A percentile compares a stretch with the other conserved stretches of the same genome.
phyloP scores from a whole-genome alignment of 208 protist genomes.

The Trypanosoma platydactyli region DNA sequence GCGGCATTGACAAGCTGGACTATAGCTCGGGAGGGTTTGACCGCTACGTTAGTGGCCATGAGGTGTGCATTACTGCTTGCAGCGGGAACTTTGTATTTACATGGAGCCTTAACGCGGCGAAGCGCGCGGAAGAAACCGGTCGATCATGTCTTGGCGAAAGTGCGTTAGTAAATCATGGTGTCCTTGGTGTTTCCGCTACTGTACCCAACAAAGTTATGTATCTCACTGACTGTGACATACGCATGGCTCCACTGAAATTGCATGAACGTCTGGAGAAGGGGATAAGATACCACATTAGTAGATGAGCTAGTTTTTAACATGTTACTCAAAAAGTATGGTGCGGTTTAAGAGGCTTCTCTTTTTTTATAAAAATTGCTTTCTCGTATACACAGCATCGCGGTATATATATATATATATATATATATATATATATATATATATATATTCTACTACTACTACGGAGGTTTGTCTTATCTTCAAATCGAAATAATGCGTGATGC shows the following conservation, averaged over 20 bases:
- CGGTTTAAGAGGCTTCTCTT: too few relatives aligned
- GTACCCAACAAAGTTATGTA: slow-evolving; percentile 23
- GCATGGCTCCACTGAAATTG: slow-evolving; percentile 26
- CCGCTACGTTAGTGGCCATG: slow-evolving; percentile 29
- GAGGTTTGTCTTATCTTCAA: too few relatives aligned
- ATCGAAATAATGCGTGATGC: too few relatives aligned
- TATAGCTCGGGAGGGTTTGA: slow-evolving; percentile 54
- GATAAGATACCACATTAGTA: slow-evolving; percentile 4
- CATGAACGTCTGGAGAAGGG: slow-evolving; percentile 15
- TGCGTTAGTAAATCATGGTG: slow-evolving; percentile 7
- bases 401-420: not conserved
- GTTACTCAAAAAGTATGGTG: not conserved
- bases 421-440: slow-evolving; percentile 6
- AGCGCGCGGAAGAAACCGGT: slow-evolving; percentile 39
- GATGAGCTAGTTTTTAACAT: not conserved
- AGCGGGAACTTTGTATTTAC: slow-evolving; percentile 48
- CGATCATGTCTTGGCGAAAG: slow-evolving; percentile 25
- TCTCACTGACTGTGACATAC: slow-evolving; percentile 21
- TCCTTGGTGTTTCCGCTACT: slow-evolving; percentile 15
- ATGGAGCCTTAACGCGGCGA: slow-evolving; percentile 52
- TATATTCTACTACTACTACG: not conserved
- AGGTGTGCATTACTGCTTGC: slow-evolving; percentile 53
- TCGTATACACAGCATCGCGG: too few relatives aligned
- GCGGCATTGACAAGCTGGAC: slow-evolving; percentile 37
- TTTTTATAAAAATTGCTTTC: too few relatives aligned